Percentiles rank a stretch among this genome's conserved stretches.
phyloP scores from a whole-genome alignment of 495 filamentous ascomycete genomes.

The Daldinia concentrica region DNA sequence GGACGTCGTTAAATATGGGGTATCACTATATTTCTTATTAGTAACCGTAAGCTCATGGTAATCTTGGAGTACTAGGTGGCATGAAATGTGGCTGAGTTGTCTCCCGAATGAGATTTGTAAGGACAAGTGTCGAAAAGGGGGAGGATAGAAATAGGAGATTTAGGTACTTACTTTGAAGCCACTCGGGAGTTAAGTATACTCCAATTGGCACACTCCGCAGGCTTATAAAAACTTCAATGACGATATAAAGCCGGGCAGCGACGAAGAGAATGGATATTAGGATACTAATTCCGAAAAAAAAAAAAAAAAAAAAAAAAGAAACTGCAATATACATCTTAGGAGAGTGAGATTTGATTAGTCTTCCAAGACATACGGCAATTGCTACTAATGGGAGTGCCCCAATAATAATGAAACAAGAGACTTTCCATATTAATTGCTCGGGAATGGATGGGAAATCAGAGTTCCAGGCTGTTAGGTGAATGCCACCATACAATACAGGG shows the following conservation, averaged over 20 bases:
- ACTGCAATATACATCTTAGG: too few relatives aligned
- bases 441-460: not conserved
- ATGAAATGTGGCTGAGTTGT: too few relatives aligned
- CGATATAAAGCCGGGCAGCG: not conserved
- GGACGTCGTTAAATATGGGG: not conserved
- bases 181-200: not conserved
- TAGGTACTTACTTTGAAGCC: slow-evolving; percentile 7
- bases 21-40: slow-evolving; percentile 4
- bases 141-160: not conserved
- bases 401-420: not conserved
- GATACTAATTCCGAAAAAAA: too few relatives aligned
- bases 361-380: too few relatives aligned
- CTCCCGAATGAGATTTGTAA: too few relatives aligned
- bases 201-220: slow-evolving; percentile 1
- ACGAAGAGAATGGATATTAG: not conserved
- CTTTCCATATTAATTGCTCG: not conserved
- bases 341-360: too few relatives aligned
- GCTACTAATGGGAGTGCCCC: not conserved
- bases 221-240: slow-evolving; percentile 1
- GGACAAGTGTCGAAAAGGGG: too few relatives aligned
- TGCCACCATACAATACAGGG: not conserved
- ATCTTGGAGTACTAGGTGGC: too few relatives aligned
- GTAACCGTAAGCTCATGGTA: not conserved
- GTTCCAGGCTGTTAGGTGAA: not conserved
- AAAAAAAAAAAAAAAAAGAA: too few relatives aligned